Evolutionary conservation across 805 yeast species (phyloP).

Genomic region (Babjeviella inositovora): DNA sequence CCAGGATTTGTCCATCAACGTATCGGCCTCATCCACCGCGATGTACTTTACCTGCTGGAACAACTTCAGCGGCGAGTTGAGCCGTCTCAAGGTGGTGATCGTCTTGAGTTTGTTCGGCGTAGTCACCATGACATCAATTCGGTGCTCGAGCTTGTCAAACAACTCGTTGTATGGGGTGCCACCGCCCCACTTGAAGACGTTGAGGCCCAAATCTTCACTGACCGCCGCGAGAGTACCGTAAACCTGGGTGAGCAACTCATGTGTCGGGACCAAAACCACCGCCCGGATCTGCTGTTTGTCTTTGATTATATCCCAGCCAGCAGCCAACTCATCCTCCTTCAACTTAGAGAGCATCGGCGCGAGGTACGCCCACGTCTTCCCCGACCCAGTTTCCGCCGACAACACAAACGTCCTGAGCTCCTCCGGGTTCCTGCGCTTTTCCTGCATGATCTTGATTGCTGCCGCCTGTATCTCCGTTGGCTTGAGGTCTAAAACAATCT

Average conservation of each 20-base stretch:
- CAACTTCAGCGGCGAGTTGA: conserved; percentile 8
- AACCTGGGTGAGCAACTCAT: conserved; percentile 78
- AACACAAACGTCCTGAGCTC: conserved; percentile 50
- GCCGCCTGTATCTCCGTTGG: conserved; percentile 80
- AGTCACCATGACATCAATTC: conserved; percentile 69
- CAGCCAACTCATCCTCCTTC: conserved; percentile 27
- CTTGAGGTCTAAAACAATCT: too few relatives aligned
- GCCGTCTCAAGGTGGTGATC: conserved; percentile 13
- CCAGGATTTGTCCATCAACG: conserved; percentile 74
- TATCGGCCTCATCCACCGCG: conserved; percentile 90
- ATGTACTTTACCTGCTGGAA: conserved; percentile 34
- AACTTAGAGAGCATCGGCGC: conserved; percentile 60
- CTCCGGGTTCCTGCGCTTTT: conserved; percentile 14
- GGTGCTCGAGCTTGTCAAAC: conserved; percentile 22
- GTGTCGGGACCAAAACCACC: conserved; percentile 76
- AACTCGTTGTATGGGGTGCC: conserved; percentile 38
- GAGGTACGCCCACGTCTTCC: conserved; percentile 87
- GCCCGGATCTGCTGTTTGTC: conserved; percentile 39
- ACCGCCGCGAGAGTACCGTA: conserved; percentile 19
- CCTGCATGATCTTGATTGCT: conserved; percentile 41
- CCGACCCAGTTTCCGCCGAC: conserved; percentile 96
- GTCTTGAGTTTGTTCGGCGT: conserved; percentile 67
- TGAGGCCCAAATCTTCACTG: conserved; percentile 18
- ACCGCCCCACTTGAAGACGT: conserved; percentile 45
- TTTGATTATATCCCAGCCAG: conserved; percentile 14